Evolutionary conservation across 2,329 filamentous ascomycete species (phyloP), one percentile per base, ranked within the genome.

Genomic region (Xylariales sp.): DNA sequence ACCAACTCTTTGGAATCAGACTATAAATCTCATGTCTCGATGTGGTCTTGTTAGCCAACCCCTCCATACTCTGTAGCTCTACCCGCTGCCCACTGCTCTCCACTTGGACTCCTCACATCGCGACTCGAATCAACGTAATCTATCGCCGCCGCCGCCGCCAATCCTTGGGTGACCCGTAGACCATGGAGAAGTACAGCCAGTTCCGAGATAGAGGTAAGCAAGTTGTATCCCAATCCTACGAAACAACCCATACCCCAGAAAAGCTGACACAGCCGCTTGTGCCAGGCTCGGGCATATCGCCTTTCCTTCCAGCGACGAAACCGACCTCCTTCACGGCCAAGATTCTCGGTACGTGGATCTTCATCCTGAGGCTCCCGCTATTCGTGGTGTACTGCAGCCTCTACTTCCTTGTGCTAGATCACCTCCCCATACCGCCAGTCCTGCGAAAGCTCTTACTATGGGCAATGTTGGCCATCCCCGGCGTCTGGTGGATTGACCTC

Each of bases 401-500:
- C 75, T 97, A 97, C 82, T 96, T 98, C 78, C 78, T 92, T 68
- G 75, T 97, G 68, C 86, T 98, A 61, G 93, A 95, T 82, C 92
- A 91, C 86, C 87, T 97, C 14, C 94, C 94, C 0, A 78, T 89
- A 23, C 86, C 86, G 14, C 80, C 83, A 39, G 79, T 85, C 66
- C 76, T 90, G 50, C 93, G 93, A 76, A 98, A 98, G 81, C 89
- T 92, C 12, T 89, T 93, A 56, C 83, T 98, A 61, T 98, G 96
- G 95, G 87, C 89, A 68, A 87, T 98, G 72, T 87, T 99, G 73
- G 91, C 90, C 45, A 91, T 97, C 67, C 93, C 94, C 0, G 95
- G 96, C 34, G 93, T 99, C 65, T 98, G 94, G 94, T 98, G 95
- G 95, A 91, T 97, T 64, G 96, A 99, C 80, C 84, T 99, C n/a